Evolutionary conservation across 1,284 basidiomycete genomes (phyloP).

Genomic region (Thelephora terrestris): DNA sequence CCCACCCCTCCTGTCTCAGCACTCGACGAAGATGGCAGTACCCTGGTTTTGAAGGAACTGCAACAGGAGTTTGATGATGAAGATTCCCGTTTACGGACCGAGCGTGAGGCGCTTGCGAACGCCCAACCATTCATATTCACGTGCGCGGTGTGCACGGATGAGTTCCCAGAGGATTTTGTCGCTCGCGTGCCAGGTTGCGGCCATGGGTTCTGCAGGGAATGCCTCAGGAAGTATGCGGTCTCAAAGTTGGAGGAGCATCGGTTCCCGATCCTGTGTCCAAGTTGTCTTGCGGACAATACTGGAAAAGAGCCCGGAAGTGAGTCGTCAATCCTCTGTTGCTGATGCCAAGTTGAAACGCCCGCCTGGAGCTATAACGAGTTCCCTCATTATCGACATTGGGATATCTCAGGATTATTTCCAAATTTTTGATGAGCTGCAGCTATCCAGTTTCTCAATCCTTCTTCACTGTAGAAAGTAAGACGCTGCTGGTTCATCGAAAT

Average conservation of each 20-base stretch:
- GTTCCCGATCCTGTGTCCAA: conserved; percentile 54
- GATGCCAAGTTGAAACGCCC: neutral
- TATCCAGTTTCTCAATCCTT: conserved; percentile 40
- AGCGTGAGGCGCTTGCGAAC: conserved; percentile 25
- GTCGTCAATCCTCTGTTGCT: conserved; percentile 10
- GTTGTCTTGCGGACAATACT: conserved; percentile 29
- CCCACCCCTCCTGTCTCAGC: neutral
- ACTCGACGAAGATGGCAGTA: conserved; percentile 8
- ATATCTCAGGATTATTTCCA: conserved; percentile 36
- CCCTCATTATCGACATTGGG: conserved; percentile 36
- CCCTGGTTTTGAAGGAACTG: conserved; percentile 15
- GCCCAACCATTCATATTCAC: conserved; percentile 29
- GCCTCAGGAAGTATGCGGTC: conserved; percentile 34
- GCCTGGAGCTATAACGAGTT: conserved; percentile 31
- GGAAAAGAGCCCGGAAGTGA: conserved; percentile 28
- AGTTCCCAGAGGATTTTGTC: conserved; percentile 33
- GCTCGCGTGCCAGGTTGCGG: conserved; percentile 35
- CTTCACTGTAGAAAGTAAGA: conserved; percentile 41
- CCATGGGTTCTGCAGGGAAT: conserved; percentile 48
- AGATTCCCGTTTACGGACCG: conserved; percentile 27
- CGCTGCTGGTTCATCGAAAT: neutral
- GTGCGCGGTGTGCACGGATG: conserved; percentile 52
- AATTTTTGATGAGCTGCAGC: conserved; percentile 43
- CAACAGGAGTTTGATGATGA: conserved; percentile 39
- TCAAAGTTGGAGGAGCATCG: conserved; percentile 40